Evolutionary conservation across 225 moss, liverwort and hornwort species (phyloP), one percentile per base, ranked within the genome.

Genomic region (Pseudisothecium myosuroides): DNA sequence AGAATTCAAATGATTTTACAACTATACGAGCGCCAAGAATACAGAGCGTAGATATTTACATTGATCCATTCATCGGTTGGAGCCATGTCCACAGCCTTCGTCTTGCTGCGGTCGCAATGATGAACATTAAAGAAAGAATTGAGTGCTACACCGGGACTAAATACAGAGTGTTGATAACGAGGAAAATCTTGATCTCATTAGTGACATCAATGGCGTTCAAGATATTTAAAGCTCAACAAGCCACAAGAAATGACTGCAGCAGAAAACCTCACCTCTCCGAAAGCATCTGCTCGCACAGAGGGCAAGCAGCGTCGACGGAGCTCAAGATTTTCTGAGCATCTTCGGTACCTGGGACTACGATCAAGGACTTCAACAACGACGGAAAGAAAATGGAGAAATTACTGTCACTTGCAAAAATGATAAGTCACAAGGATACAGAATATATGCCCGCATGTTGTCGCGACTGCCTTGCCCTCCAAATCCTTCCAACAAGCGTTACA

Each of bases 11-110:
- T 20, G 39, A 31, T 23, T n/a, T 82, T 54, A 22, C 54, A 61
- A 74, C 21, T 54, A 47, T 8, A 55, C 21, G 56, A 79, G 78
- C 21, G 37, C 52, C 58, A 85, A 64, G 82, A 83, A 24, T 4
- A 75, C 56, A 84, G 83, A 82, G 69, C 29, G 50, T 21, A 80
- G 73, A 82, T 73, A 85, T 87, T 95, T 92, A 97, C 97, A 86
- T 97, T 99, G 85, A 97, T 95, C 96, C 99, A 99, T 69, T 99
- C 99, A 78, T 99, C 99, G 85, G 91, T 94, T 37, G 99, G 97
- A 92, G 91, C 93, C 82, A 97, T 88, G 69, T 99, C 97, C 78
- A 99, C 96, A 75, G 93, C 91, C 92, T 96, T 99, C 69, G 95
- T 93, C 89, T 99, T 96, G 84, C 99, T 99, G 98, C 85, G 64